A percentile compares a stretch with the other conserved stretches of the same genome.
These are phyloP conservation scores for Teratosphaeria destructans DNA, from an alignment of 2,329 filamentous ascomycete genomes.

Conservation along the genomic window DNA sequence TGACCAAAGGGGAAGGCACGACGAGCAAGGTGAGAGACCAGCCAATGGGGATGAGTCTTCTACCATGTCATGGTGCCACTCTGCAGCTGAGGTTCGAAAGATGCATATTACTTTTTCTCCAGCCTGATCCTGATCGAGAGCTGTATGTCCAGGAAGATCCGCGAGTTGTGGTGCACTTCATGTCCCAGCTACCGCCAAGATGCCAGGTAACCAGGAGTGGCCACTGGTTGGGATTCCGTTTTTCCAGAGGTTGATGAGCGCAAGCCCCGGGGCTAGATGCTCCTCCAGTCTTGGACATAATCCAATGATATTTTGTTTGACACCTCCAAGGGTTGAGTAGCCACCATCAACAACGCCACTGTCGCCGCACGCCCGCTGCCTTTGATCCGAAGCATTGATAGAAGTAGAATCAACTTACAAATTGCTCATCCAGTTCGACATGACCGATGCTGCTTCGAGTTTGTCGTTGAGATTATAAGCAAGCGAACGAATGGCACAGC, in stretches of 20 bases:
- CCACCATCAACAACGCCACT: neutral
- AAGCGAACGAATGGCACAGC: neutral
- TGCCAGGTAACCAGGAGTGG: neutral
- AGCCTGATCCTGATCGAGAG: too few relatives aligned
- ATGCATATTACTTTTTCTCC: neutral
- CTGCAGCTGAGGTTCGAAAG: neutral
- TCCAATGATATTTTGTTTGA: neutral
- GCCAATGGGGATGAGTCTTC: neutral
- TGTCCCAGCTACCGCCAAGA: neutral
- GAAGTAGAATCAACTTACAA: slow-evolving; percentile 20
- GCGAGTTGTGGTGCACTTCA: neutral
- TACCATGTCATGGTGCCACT: neutral
- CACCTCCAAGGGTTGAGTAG: neutral
- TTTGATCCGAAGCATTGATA: neutral
- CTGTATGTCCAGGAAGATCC: neutral
- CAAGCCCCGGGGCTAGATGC: neutral
- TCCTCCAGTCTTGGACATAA: neutral
- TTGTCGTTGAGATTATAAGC: neutral
- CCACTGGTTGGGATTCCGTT: neutral
- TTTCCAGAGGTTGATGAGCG: neutral
- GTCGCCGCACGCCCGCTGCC: neutral
- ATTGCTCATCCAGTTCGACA: slow-evolving; percentile 30
- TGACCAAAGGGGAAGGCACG: neutral
- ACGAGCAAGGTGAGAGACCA: neutral
- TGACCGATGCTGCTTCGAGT: slow-evolving; percentile 4